phyloP scores from a whole-genome alignment of 139 green algal genomes.

The Nannochloris sp. region DNA sequence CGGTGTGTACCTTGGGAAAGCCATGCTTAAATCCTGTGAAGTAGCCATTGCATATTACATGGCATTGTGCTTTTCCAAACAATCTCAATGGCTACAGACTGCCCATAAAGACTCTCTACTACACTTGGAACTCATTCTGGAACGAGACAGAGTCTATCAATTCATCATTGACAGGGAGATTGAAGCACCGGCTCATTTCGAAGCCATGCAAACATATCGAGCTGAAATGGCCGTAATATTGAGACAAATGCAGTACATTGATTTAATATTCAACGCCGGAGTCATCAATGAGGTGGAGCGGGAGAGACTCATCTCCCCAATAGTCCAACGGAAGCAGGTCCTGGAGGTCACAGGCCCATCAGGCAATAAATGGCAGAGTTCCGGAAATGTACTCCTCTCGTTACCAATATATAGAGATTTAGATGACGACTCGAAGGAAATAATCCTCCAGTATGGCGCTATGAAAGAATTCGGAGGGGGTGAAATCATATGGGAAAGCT shows the following conservation, averaged over 20 bases:
- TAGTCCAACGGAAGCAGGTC: constrained; percentile 46
- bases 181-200: constrained; percentile 70
- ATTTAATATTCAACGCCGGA: constrained; percentile 53
- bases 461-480: constrained; percentile 6
- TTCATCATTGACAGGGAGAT: constrained; percentile 79
- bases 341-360: constrained; percentile 52
- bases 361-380: neutral
- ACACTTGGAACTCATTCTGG: constrained; percentile 22
- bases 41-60: constrained; percentile 75
- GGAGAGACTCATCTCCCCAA: constrained; percentile 37
- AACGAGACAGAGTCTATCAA: constrained; percentile 19
- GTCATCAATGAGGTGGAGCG: constrained; percentile 65
- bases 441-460: neutral
- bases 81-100: constrained; percentile 38
- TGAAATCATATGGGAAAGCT: constrained; percentile 1
- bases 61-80: constrained; percentile 43
- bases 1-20: constrained; percentile 25
- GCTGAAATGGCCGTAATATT: constrained; percentile 67
- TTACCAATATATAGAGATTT: constrained; percentile 1
- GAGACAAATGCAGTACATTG: constrained; percentile 66
- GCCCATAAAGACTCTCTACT: constrained; percentile 11
- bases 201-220: constrained; percentile 79
- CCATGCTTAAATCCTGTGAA: constrained; percentile 58
- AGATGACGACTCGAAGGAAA: neutral
- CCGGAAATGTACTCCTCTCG: neutral